Evolutionary conservation across 2,329 filamentous ascomycete species (phyloP).

Genomic region (Penicillium hordei): DNA sequence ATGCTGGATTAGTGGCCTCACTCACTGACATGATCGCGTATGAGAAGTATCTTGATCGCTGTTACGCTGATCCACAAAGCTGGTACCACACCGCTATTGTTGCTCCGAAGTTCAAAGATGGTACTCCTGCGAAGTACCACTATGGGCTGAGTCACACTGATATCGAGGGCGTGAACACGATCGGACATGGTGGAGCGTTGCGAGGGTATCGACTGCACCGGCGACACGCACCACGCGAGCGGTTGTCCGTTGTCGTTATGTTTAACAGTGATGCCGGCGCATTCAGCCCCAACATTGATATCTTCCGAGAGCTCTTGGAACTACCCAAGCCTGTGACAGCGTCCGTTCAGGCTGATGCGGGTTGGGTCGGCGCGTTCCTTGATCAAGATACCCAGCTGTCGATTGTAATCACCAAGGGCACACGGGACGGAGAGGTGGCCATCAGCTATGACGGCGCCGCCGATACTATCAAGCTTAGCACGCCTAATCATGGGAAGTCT

Average conservation of each 20-base stretch:
- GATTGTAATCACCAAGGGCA: conserved; percentile 29
- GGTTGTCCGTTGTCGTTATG: conserved; percentile 43
- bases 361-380: conserved; percentile 42
- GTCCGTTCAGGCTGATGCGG: conserved; percentile 12
- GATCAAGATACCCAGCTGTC: conserved; percentile 39
- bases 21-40: conserved; percentile 50
- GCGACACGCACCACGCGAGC: conserved; percentile 35
- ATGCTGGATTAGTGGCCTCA: conserved; percentile 47
- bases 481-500: conserved; percentile 18
- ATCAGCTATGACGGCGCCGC: conserved; percentile 32
- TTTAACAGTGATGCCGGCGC: conserved; percentile 43
- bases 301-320: conserved; percentile 35
- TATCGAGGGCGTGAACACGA: conserved; percentile 26
- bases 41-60: conserved; percentile 42
- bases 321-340: conserved; percentile 13
- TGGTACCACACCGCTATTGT: conserved; percentile 36
- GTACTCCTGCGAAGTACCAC: conserved; percentile 38
- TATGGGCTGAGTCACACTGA: conserved; percentile 36
- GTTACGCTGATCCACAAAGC: conserved; percentile 32
- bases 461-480: conserved; percentile 25
- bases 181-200: conserved; percentile 46
- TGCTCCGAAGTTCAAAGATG: conserved; percentile 36
- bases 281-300: conserved; percentile 26
- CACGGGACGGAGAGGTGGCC: conserved; percentile 26
- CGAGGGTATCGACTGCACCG: conserved; percentile 44